Percentiles rank a stretch among this genome's conserved stretches.
Evolutionary conservation across 73 alveolate species (phyloP).

Genomic region (Blepharisma japonicum): DNA sequence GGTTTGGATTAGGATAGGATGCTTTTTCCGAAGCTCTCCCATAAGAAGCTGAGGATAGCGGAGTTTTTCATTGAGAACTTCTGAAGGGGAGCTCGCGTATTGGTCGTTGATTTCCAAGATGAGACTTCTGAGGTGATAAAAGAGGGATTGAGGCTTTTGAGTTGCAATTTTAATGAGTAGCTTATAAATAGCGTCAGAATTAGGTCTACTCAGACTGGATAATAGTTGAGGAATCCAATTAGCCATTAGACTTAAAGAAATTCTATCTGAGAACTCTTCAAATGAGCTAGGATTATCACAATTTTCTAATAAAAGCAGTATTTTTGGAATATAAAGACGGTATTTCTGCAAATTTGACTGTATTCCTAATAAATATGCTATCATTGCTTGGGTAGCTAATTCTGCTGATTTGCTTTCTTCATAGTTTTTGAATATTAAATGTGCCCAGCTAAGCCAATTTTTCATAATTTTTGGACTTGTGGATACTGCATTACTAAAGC

Average conservation of each 20-base stretch:
- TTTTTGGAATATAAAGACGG: background rate
- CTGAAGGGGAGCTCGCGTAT: too few species aligned
- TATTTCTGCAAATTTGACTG: background rate
- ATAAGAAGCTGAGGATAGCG: too few species aligned
- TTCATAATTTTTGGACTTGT: slow-evolving; percentile 14
- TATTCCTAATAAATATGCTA: background rate
- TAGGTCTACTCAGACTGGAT: too few species aligned
- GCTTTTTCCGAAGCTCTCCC: slow-evolving; percentile 6
- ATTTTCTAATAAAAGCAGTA: background rate
- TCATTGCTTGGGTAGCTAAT: background rate
- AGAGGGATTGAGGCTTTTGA: too few species aligned
- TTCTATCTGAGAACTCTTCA: background rate
- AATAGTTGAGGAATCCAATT: too few species aligned
- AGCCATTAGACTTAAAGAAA: background rate
- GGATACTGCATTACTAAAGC: background rate
- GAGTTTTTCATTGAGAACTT: too few species aligned
- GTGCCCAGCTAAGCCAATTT: background rate
- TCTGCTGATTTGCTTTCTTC: background rate
- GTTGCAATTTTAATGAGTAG: too few species aligned
- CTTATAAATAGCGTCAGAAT: too few species aligned
- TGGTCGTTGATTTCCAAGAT: too few species aligned
- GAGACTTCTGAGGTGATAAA: too few species aligned
- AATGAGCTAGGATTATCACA: background rate
- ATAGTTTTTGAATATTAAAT: background rate
- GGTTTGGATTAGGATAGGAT: background rate